Conservation (phyloP, 352 stramenopile genomes). For the Aphanomyces invadans region DNA sequence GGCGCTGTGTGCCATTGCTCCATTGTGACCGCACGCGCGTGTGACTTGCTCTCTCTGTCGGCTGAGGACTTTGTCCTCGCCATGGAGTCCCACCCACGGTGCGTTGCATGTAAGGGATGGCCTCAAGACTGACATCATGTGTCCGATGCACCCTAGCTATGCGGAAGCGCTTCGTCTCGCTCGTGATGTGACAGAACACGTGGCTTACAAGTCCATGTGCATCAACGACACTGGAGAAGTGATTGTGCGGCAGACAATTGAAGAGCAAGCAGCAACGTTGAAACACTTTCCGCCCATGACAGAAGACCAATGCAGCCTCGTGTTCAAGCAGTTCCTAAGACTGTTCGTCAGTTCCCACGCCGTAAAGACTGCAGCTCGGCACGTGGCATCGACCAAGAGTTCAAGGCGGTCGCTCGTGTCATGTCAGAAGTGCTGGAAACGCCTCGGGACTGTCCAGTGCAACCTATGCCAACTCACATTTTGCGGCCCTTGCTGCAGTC, state of each 20-base stretch:
- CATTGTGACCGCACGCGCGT: slow-evolving; percentile 13
- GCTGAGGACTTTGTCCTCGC: slow-evolving; percentile 14
- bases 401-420: background rate
- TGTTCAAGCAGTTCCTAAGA: background rate
- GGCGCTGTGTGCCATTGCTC: slow-evolving; percentile 14
- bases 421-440: background rate
- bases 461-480: background rate
- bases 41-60: slow-evolving; percentile 15
- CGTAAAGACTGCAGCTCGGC: background rate
- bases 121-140: too few relatives aligned
- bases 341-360: slow-evolving; percentile 1
- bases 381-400: background rate
- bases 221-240: background rate
- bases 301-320: background rate
- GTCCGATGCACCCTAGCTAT: too few relatives aligned
- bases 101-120: background rate
- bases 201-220: background rate
- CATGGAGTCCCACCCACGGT: background rate
- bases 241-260: background rate
- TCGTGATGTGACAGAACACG: background rate
- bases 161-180: background rate
- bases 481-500: background rate
- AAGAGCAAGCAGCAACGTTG: background rate
- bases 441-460: background rate
- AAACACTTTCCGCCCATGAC: background rate